Base-by-base conservation (phyloP, 768 basidiomycete genomes). In the Lactarius trivialis region DNA sequence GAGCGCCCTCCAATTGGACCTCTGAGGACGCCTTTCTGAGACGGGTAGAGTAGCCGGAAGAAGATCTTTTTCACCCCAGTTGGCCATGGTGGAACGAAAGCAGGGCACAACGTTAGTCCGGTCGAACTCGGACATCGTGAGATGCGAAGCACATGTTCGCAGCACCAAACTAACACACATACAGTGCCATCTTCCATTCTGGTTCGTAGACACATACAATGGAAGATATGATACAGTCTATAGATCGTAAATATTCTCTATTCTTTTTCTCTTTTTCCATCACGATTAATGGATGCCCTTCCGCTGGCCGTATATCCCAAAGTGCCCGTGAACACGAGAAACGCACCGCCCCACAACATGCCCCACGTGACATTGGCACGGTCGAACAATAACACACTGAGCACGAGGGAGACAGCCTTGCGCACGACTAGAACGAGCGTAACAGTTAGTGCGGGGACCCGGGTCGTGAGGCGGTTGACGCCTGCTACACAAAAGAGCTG, bases 401-500 rank as follows among this genome's bases (percentile, higher is more conserved):
- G 77, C 26, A 91, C 72, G 17, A 93, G 75, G 58, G 89, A 91
- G 33, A 82, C 78, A 14, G 90, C 91, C 70, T 93, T 93, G 60
- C 91, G 81, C 19, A 93, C 86, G 56, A 88, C 88, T 45, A 92
- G 78, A 28, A 91, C 79, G 58, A 93, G 85, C 4, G 88, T 90
- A 19, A 93, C 91, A 0, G 83, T 88, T 43, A 93, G 77, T 11
- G 87, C 80, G 55, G 82, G 83, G 7, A 91, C 87, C 51, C 84
- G 81, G 0, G 86, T 85, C 0, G 92, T 92, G 64, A 98, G 80
- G 52, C 91, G 79, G 72, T 97, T 85, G 49, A 96, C 94, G 34
- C 94, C 94, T 0, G 90, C 77, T 17, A 89, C 85, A 73, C 94
- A 98, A 8, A 95, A 63, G 4, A 93, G 78, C 70, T 94, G 92